phyloP scores from a whole-genome alignment of 2,329 filamentous ascomycete genomes.

The Apiospora hydei region DNA sequence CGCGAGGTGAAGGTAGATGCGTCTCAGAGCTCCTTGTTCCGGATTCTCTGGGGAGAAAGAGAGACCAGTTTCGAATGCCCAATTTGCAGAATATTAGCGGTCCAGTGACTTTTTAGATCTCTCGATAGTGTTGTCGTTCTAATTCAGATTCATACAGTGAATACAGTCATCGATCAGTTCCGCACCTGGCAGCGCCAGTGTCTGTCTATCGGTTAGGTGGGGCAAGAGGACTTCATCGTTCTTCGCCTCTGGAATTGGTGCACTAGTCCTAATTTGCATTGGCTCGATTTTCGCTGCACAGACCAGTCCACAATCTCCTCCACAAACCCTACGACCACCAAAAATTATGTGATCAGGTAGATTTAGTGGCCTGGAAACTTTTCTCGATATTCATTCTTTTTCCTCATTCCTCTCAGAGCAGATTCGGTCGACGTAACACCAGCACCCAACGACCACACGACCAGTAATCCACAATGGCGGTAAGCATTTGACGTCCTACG shows the following conservation, averaged over 20 bases:
- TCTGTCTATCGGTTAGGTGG: slow-evolving; percentile 14
- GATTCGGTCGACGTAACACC: slow-evolving; percentile 50
- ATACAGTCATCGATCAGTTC: neutral
- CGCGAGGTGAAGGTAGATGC: neutral
- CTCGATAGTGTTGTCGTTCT: neutral
- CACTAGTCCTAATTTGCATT: slow-evolving; percentile 6
- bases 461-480: slow-evolving; percentile 62
- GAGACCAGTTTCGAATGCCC: too few species aligned
- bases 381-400: slow-evolving; percentile 40
- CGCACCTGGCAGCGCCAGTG: neutral
- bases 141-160: neutral
- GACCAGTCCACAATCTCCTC: slow-evolving; percentile 27
- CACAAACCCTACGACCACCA: slow-evolving; percentile 37
- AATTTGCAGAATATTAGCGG: neutral
- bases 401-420: slow-evolving; percentile 40
- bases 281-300: neutral
- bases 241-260: neutral
- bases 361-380: slow-evolving; percentile 31
- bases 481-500: slow-evolving; percentile 55
- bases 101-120: neutral
- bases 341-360: slow-evolving; percentile 18
- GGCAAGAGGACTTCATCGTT: slow-evolving; percentile 21
- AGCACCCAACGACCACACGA: slow-evolving; percentile 53
- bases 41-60: neutral
- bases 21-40: neutral